Percentiles rank a stretch among this genome's conserved stretches.
These are phyloP conservation scores for Diplosphaera chodatii DNA, from an alignment of 139 green algal species.

Conservation along the genomic window DNA sequence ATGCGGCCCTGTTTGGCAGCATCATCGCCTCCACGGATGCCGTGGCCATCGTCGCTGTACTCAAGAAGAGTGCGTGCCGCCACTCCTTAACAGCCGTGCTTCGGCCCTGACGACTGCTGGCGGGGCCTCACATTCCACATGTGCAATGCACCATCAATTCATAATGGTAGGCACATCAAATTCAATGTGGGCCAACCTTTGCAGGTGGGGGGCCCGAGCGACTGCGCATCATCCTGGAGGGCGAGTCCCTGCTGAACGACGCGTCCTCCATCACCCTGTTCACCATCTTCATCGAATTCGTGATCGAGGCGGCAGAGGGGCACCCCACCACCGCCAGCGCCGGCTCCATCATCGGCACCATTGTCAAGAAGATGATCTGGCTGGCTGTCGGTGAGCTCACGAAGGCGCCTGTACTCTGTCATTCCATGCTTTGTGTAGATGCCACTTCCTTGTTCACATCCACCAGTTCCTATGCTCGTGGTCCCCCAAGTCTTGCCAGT, in stretches of 20 bases:
- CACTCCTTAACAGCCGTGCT: too few species aligned
- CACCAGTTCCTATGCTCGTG: too few species aligned
- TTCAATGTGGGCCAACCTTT: too few species aligned
- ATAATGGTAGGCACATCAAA: too few species aligned
- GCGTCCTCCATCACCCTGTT: constrained; percentile 76
- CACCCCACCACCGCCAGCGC: neutral
- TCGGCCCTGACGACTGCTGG: too few species aligned
- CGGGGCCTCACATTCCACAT: too few species aligned
- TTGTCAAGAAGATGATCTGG: constrained; percentile 28
- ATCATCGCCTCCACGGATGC: constrained; percentile 78
- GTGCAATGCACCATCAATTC: too few species aligned
- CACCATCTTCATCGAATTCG: constrained; percentile 56
- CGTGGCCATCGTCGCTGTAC: constrained; percentile 60
- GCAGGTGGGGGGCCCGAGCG: constrained; percentile 61
- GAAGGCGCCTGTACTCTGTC: too few species aligned
- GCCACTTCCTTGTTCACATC: too few species aligned
- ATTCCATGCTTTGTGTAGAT: too few species aligned
- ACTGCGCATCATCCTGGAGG: constrained; percentile 67
- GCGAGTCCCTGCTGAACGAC: constrained; percentile 83
- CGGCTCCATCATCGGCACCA: constrained; percentile 15
- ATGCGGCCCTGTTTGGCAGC: constrained; percentile 61
- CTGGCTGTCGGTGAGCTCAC: constrained; percentile 27
- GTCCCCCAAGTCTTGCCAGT: too few species aligned
- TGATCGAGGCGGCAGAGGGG: constrained; percentile 15
- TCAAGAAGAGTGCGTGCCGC: constrained; percentile 43